Percentiles rank a stretch among this genome's conserved stretches.
Conservation (phyloP, 75 land plant species). For the Pinus taeda region DNA sequence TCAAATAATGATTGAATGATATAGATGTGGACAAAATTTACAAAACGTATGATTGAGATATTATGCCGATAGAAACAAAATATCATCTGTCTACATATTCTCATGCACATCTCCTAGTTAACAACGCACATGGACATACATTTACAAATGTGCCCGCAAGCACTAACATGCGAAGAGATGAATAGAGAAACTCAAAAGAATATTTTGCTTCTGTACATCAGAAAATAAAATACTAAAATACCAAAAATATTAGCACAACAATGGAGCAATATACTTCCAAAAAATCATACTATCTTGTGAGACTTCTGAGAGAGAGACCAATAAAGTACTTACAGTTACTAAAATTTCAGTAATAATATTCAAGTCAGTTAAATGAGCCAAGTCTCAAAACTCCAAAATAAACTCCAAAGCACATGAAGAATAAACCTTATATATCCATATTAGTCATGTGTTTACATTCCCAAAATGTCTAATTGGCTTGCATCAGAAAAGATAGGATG, state of each 20-base stretch:
- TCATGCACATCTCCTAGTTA: not conserved
- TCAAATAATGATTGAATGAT: not conserved
- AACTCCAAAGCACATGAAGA: not conserved
- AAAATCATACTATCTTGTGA: too few relatives aligned
- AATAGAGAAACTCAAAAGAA: not conserved
- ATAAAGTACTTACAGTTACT: too few relatives aligned
- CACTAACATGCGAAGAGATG: not conserved
- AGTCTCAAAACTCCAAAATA: not conserved
- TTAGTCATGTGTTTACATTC: not conserved
- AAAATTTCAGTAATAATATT: too few relatives aligned
- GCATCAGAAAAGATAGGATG: not conserved
- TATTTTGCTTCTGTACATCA: not conserved
- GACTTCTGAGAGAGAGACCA: not conserved
- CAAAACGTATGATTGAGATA: not conserved
- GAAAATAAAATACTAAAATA: not conserved
- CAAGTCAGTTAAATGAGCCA: not conserved
- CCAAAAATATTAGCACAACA: not conserved
- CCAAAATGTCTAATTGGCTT: not conserved
- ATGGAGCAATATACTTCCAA: not conserved
- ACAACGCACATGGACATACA: too few relatives aligned
- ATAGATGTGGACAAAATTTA: not conserved
- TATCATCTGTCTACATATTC: not conserved
- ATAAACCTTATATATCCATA: not conserved
- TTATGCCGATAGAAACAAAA: not conserved
- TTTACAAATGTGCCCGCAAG: not conserved